A percentile compares a stretch with the other conserved stretches of the same genome.
phyloP scores from a whole-genome alignment of 202 grass and related monocot genomes.

The Setaria italica region DNA sequence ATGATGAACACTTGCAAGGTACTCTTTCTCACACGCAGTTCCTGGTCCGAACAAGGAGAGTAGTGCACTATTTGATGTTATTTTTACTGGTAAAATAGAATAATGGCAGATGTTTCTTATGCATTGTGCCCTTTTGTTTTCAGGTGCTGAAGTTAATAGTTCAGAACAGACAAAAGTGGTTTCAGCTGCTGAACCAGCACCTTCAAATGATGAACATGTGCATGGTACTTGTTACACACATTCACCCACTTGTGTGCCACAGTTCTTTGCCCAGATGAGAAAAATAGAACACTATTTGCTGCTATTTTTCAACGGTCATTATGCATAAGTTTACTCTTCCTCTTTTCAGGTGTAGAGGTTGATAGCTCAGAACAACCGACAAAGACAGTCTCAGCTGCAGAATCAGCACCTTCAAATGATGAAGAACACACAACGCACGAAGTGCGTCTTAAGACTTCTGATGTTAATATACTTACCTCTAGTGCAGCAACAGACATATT shows the following conservation, averaged over 20 bases:
- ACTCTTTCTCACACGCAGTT: neutral
- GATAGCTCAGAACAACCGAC: conserved; percentile 33
- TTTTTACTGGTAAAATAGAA: neutral
- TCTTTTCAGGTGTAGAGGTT: conserved; percentile 44
- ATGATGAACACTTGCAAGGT: conserved; percentile 48
- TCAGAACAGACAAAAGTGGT: conserved; percentile 28
- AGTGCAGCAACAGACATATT: neutral
- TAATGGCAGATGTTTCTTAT: neutral
- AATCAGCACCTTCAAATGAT: conserved; percentile 39
- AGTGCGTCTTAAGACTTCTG: conserved; percentile 31
- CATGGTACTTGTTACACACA: conserved; percentile 37
- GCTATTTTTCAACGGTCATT: conserved; percentile 11
- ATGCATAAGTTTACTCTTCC: neutral
- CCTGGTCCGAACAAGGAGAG: neutral
- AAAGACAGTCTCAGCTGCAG: conserved; percentile 35
- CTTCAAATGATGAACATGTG: conserved; percentile 17
- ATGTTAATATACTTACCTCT: conserved; percentile 32
- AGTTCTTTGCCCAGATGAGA: conserved; percentile 1
- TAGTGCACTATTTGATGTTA: neutral
- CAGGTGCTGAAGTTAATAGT: conserved; percentile 36
- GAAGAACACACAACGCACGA: conserved; percentile 30
- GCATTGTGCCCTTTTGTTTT: conserved; percentile 27
- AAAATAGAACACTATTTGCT: neutral
- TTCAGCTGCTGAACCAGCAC: conserved; percentile 32
- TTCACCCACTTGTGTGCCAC: neutral